Conservation (phyloP, 2,329 filamentous ascomycete species). For the Xylariaceae sp. region DNA sequence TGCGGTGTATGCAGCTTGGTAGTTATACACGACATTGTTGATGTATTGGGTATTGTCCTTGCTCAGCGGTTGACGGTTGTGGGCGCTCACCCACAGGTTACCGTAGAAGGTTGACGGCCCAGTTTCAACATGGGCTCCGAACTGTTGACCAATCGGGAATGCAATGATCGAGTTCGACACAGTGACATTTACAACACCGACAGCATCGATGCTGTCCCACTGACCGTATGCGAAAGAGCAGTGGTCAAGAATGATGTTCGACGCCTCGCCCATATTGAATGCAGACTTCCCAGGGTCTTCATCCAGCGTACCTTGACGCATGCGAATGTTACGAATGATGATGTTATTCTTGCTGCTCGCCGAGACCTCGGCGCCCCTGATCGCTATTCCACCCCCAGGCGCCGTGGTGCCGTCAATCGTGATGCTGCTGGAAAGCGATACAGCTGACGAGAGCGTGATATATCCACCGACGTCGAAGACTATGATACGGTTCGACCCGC, state of each 20-base stretch:
- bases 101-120: neutral
- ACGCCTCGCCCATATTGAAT: slow-evolving; percentile 1
- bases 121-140: neutral
- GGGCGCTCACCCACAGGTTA: neutral
- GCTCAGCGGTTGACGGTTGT: neutral
- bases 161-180: neutral
- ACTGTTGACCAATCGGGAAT: neutral
- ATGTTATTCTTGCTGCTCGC: neutral
- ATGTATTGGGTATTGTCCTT: neutral
- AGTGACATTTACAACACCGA: neutral
- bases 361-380: neutral
- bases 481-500: neutral
- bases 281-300: neutral
- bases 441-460: neutral
- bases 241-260: slow-evolving; percentile 1
- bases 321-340: neutral
- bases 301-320: neutral
- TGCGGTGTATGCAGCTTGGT: neutral
- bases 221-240: neutral
- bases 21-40: slow-evolving; percentile 1
- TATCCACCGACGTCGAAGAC: neutral
- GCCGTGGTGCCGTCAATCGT: neutral
- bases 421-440: neutral
- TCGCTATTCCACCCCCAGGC: neutral
- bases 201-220: slow-evolving; percentile 1